A percentile compares a stretch with the other conserved stretches of the same genome.
Conservation (phyloP, 176 grass and related monocot species). For the Pontederia paniculata region DNA sequence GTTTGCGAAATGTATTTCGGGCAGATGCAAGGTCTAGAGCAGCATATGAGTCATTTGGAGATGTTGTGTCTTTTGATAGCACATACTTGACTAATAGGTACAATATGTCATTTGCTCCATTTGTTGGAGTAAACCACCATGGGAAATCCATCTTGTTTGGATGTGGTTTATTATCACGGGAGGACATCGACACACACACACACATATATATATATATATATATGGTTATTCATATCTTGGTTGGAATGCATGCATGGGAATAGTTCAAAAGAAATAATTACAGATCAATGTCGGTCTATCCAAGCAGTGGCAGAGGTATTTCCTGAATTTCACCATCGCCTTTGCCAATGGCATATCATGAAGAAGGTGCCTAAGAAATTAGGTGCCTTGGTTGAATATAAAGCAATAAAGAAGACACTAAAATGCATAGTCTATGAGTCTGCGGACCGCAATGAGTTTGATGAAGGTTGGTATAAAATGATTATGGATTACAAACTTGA, state of each 20-base stretch:
- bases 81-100: slow-evolving; percentile 1
- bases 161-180: background rate
- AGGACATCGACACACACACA: background rate
- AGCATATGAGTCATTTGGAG: background rate
- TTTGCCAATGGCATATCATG: slow-evolving; percentile 21
- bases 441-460: slow-evolving; percentile 4
- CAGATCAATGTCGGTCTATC: background rate
- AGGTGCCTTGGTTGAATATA: background rate
- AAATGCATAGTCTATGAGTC: slow-evolving; percentile 19
- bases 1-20: background rate
- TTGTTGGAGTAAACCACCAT: slow-evolving; percentile 1
- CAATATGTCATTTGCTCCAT: background rate
- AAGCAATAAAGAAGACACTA: slow-evolving; percentile 4
- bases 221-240: background rate
- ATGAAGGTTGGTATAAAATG: slow-evolving; percentile 6
- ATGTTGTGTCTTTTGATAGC: background rate
- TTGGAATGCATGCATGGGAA: background rate
- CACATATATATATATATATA: no score
- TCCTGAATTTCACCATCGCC: background rate
- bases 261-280: background rate
- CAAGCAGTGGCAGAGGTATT: background rate
- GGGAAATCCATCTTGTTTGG: background rate
- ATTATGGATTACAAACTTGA: slow-evolving; percentile 7
- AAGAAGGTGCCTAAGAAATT: slow-evolving; percentile 12
- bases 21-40: slow-evolving; percentile 1